phyloP scores from a whole-genome alignment of 306 rosid species.

The Gynostemma pentaphyllum region DNA sequence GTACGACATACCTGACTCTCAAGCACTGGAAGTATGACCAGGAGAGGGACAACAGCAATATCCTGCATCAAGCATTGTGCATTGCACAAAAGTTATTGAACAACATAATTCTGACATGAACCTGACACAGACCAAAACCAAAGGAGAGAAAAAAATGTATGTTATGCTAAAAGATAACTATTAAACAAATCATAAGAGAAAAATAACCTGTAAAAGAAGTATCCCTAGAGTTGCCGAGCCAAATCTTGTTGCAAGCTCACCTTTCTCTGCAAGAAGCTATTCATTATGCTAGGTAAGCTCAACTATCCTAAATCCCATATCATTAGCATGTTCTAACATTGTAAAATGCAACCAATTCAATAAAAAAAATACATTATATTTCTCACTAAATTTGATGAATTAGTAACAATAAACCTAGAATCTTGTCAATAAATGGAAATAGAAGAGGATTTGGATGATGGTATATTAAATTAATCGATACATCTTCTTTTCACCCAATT shows the following conservation, averaged over 20 bases:
- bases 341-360: background rate
- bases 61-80: slow-evolving; percentile 58
- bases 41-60: slow-evolving; percentile 94
- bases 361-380: background rate
- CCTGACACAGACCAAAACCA: slow-evolving; percentile 15
- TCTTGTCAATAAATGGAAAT: background rate
- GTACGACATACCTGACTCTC: slow-evolving; percentile 92
- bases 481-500: background rate
- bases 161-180: background rate
- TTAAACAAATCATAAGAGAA: background rate
- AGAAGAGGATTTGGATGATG: background rate
- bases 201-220: slow-evolving; percentile 80
- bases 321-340: slow-evolving; percentile 7
- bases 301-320: slow-evolving; percentile 17
- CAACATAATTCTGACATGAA: slow-evolving; percentile 6
- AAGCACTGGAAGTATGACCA: slow-evolving; percentile 93
- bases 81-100: slow-evolving; percentile 19
- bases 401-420: background rate
- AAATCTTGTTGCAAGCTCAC: slow-evolving; percentile 94
- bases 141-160: background rate
- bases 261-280: slow-evolving; percentile 99
- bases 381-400: background rate
- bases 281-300: slow-evolving; percentile 26
- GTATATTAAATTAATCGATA: background rate
- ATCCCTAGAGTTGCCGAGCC: slow-evolving; percentile 98